These are phyloP conservation scores for Ceratocystis cacaofunesta DNA, from an alignment of 2,329 filamentous ascomycete genomes.

Conservation along the genomic window DNA sequence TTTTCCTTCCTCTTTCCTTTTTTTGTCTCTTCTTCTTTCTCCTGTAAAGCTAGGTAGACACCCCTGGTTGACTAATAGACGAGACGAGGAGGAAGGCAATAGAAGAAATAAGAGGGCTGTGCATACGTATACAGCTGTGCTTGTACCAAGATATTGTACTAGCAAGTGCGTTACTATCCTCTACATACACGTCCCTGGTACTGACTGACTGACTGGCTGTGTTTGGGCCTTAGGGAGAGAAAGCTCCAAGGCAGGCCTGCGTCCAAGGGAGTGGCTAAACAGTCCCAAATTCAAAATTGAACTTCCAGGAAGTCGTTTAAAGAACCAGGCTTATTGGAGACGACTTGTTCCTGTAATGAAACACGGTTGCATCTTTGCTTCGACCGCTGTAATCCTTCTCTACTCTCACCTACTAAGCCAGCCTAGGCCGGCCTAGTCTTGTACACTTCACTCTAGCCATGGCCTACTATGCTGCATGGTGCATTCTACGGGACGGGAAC, in stretches of 20 bases:
- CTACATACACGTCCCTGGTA: too few species aligned
- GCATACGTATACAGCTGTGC: not conserved
- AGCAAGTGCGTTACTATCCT: too few species aligned
- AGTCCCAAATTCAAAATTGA: not conserved
- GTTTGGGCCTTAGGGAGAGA: too few species aligned
- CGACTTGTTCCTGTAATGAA: not conserved
- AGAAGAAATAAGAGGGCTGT: not conserved
- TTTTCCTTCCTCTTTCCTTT: not conserved
- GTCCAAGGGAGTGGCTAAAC: not conserved
- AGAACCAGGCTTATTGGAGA: not conserved
- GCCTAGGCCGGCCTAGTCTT: too few species aligned
- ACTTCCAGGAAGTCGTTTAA: not conserved
- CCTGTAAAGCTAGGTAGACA: not conserved
- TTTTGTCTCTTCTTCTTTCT: not conserved
- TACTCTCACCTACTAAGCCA: too few species aligned
- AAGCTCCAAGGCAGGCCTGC: too few species aligned
- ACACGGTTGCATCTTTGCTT: not conserved
- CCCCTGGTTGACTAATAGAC: too few species aligned
- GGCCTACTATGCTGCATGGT: too few species aligned
- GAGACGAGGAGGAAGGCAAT: not conserved
- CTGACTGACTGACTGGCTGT: too few species aligned
- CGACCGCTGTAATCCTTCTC: not conserved
- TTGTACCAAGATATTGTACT: not conserved
- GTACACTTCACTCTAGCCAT: too few species aligned
- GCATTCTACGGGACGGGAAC: too few species aligned